Evolutionary conservation across 1,284 basidiomycete genomes (phyloP).

Genomic region (Irpex sp.): DNA sequence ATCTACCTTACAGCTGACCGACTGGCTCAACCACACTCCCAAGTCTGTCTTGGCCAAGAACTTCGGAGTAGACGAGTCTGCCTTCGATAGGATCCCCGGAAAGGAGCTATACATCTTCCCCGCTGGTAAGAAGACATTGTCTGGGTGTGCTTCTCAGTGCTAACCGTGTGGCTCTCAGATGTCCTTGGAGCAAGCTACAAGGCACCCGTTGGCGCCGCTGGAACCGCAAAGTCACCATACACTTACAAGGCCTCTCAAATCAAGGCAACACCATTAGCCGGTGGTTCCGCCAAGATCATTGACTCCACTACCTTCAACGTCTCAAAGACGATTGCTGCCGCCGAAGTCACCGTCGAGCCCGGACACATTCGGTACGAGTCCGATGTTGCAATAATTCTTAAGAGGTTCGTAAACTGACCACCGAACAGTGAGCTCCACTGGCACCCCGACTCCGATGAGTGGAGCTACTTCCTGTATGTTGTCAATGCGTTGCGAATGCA

Average conservation of each 20-base stretch:
- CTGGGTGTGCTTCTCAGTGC: constrained; percentile 6
- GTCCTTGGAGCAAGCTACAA: constrained; percentile 33
- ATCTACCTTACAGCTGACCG: constrained; percentile 21
- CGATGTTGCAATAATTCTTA: neutral
- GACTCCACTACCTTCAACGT: constrained; percentile 48
- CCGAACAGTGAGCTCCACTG: constrained; percentile 44
- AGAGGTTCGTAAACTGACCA: neutral
- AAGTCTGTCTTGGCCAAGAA: constrained; percentile 43
- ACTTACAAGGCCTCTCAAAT: constrained; percentile 53
- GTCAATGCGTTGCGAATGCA: constrained; percentile 6
- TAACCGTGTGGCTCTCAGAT: constrained; percentile 12
- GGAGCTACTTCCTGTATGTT: constrained; percentile 46
- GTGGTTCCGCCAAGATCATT: constrained; percentile 59
- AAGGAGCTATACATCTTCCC: constrained; percentile 38
- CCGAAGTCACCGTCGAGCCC: constrained; percentile 61
- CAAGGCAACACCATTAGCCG: constrained; percentile 43
- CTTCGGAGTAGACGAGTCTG: constrained; percentile 30
- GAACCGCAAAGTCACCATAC: constrained; percentile 48
- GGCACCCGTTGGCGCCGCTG: constrained; percentile 45
- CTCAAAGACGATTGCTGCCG: constrained; percentile 55
- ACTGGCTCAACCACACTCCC: constrained; percentile 39
- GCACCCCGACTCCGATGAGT: constrained; percentile 67
- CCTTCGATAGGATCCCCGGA: constrained; percentile 32
- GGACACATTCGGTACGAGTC: constrained; percentile 42
- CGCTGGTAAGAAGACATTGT: constrained; percentile 12